phyloP scores from a whole-genome alignment of 2,329 filamentous ascomycete genomes.

The Sarocladium strictum region DNA sequence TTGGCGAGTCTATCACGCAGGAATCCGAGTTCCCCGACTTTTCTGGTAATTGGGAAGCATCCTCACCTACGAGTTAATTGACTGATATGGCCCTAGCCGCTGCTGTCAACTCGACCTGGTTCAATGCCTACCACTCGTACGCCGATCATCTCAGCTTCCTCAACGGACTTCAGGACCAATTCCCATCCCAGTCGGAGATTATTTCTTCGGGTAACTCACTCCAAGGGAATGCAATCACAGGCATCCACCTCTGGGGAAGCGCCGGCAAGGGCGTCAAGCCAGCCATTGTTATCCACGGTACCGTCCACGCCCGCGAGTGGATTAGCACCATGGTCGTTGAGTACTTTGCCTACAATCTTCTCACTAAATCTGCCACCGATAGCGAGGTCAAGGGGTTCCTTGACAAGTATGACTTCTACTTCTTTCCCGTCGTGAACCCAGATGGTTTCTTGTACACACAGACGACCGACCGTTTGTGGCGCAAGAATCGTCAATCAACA shows the following conservation, averaged over 20 bases:
- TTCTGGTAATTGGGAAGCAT: not conserved
- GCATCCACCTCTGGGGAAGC: slow-evolving; percentile 50
- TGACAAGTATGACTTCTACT: slow-evolving; percentile 60
- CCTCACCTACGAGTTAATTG: not conserved
- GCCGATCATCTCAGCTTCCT: slow-evolving; percentile 44
- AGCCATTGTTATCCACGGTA: slow-evolving; percentile 51
- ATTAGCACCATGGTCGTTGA: slow-evolving; percentile 43
- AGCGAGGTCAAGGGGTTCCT: slow-evolving; percentile 38
- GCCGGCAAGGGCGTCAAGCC: slow-evolving; percentile 39
- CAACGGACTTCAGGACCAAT: slow-evolving; percentile 33
- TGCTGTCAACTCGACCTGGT: slow-evolving; percentile 23
- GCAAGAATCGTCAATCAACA: slow-evolving; percentile 49
- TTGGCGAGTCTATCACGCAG: slow-evolving; percentile 30
- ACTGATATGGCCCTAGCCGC: not conserved
- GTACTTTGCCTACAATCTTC: slow-evolving; percentile 44
- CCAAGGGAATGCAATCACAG: slow-evolving; percentile 51
- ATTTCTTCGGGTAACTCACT: slow-evolving; percentile 41
- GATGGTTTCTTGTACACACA: slow-evolving; percentile 57
- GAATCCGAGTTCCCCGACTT: slow-evolving; percentile 19
- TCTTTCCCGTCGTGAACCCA: slow-evolving; percentile 57
- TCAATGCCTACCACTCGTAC: slow-evolving; percentile 47
- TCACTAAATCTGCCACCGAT: slow-evolving; percentile 36
- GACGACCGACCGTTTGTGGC: slow-evolving; percentile 52
- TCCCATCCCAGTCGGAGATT: slow-evolving; percentile 40
- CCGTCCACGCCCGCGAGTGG: slow-evolving; percentile 56